Evolutionary conservation across 306 rosid species (phyloP).

Genomic region (Rubus idaeus): DNA sequence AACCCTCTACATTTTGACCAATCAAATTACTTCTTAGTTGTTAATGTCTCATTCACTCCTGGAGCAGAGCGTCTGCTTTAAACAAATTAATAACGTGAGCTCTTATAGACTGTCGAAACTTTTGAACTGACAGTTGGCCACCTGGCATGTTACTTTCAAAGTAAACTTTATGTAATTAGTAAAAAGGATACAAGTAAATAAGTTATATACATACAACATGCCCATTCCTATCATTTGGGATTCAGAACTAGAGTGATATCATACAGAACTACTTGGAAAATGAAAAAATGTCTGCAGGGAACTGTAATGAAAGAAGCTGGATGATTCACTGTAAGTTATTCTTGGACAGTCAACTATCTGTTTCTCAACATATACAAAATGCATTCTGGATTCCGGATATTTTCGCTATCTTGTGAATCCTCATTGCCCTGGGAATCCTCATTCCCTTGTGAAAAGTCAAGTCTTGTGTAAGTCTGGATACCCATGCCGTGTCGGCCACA

Average conservation of each 20-base stretch:
- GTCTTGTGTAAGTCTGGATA: constrained; percentile 60
- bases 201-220: not conserved
- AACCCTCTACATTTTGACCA: no score
- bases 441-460: constrained; percentile 62
- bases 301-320: not conserved
- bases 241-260: not conserved
- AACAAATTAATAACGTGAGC: no score
- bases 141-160: not conserved
- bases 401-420: constrained; percentile 67
- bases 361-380: constrained; percentile 48
- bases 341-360: constrained; percentile 17
- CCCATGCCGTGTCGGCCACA: constrained; percentile 75
- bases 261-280: not conserved
- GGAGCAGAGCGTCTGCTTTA: no score
- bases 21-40: no score
- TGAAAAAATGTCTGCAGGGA: not conserved
- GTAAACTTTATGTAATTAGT: not conserved
- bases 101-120: no score
- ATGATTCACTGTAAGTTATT: not conserved
- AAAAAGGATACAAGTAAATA: not conserved
- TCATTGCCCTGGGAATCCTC: constrained; percentile 60
- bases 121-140: no score
- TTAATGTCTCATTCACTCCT: no score
- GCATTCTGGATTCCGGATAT: constrained; percentile 51
- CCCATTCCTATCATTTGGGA: not conserved